phyloP scores from a whole-genome alignment of 192 early-diverging fungal genomes.

The Backusella mclennaniae region DNA sequence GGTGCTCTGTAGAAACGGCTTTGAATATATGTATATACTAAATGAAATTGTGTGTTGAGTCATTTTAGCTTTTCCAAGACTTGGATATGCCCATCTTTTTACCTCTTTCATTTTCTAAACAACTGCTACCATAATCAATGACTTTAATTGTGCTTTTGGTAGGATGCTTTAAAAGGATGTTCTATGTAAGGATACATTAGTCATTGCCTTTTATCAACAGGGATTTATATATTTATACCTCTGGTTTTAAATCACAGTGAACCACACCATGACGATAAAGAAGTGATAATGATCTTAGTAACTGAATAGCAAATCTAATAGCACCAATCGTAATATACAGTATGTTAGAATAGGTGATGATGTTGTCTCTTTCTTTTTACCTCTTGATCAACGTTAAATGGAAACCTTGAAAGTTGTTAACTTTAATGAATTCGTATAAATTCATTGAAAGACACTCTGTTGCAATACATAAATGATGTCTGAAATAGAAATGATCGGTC shows the following conservation, averaged over 20 bases:
- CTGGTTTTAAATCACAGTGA: conserved; percentile 97
- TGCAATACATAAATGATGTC: conserved; percentile 93
- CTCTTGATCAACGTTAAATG: conserved; percentile 70
- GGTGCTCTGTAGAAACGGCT: conserved; percentile 95
- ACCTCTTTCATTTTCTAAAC: conserved; percentile 82
- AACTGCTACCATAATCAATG: conserved; percentile 95
- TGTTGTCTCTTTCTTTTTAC: conserved; percentile 24
- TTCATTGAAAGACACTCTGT: conserved; percentile 94
- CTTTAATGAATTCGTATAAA: conserved; percentile 96
- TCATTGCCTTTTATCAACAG: background rate
- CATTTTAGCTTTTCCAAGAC: background rate
- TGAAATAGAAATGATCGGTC: conserved; percentile 90
- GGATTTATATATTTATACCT: conserved; percentile 46
- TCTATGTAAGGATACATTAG: conserved; percentile 37
- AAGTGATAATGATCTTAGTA: conserved; percentile 79
- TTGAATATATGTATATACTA: conserved; percentile 97
- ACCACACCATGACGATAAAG: conserved; percentile 77
- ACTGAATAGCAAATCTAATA: conserved; percentile 77
- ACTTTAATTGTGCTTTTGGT: conserved; percentile 84
- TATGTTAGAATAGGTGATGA: background rate
- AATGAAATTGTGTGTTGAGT: background rate
- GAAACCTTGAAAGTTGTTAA: conserved; percentile 86
- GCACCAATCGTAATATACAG: background rate
- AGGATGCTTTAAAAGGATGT: conserved; percentile 80
- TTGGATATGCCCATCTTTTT: background rate